Evolutionary conservation across 495 filamentous ascomycete species (phyloP).

Genomic region (Hypoxylon cercidicola): DNA sequence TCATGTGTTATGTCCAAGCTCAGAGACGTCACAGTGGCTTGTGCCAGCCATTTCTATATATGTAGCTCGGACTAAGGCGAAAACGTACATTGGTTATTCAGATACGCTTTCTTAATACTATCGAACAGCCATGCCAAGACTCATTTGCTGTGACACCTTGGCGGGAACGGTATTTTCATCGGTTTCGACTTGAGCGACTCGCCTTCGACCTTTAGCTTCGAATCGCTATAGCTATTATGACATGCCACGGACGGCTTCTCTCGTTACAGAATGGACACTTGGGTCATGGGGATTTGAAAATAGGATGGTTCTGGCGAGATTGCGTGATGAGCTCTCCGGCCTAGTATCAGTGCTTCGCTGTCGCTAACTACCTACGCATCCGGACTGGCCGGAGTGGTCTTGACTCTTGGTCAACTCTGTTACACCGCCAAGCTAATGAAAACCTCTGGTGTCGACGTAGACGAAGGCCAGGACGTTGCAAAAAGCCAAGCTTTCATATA

Average conservation of each 20-base stretch:
- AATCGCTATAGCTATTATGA: constrained; percentile 15
- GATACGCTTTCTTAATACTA: not conserved
- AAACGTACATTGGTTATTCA: constrained; percentile 9
- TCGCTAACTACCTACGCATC: constrained; percentile 20
- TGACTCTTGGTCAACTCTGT: constrained; percentile 7
- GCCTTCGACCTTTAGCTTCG: constrained; percentile 2
- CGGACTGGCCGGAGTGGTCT: constrained; percentile 13
- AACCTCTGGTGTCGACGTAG: constrained; percentile 34
- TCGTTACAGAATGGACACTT: constrained; percentile 10
- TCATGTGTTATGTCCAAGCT: not conserved
- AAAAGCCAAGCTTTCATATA: constrained; percentile 39
- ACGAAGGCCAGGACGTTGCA: constrained; percentile 27
- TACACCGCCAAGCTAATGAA: constrained; percentile 21
- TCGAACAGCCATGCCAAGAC: constrained; percentile 22
- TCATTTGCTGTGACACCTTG: constrained; percentile 14
- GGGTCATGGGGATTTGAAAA: constrained; percentile 11
- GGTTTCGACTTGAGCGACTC: constrained; percentile 10
- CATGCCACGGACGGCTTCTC: constrained; percentile 5
- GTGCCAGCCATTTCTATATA: constrained; percentile 6
- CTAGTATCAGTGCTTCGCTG: constrained; percentile 13
- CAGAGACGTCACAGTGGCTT: not conserved
- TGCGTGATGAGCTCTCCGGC: constrained; percentile 20
- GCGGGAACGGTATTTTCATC: constrained; percentile 9
- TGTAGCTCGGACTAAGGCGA: constrained; percentile 14
- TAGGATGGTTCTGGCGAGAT: constrained; percentile 13